These are phyloP conservation scores for Vitis rupestris DNA, from an alignment of 164 flowering plant species.

Conservation along the genomic window DNA sequence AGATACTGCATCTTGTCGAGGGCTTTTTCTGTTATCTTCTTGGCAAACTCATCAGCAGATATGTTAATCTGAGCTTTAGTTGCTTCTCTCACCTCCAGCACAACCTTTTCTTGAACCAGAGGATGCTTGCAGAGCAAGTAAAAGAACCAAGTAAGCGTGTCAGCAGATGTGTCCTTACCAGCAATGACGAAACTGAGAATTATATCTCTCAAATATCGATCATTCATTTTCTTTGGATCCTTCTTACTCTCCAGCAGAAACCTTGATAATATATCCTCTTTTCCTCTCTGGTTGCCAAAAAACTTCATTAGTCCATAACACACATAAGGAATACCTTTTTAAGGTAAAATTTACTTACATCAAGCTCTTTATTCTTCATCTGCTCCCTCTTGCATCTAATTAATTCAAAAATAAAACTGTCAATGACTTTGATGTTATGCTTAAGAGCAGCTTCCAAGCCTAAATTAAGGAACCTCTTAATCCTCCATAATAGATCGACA, in stretches of 20 bases:
- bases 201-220: slow-evolving; percentile 50
- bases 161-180: slow-evolving; percentile 53
- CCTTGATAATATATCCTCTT: slow-evolving; percentile 54
- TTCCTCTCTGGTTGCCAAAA: slow-evolving; percentile 14
- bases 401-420: slow-evolving; percentile 26
- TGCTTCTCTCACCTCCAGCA: slow-evolving; percentile 31
- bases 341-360: slow-evolving; percentile 18
- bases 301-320: not conserved
- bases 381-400: slow-evolving; percentile 31
- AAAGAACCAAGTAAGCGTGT: slow-evolving; percentile 53
- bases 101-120: slow-evolving; percentile 43
- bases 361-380: slow-evolving; percentile 13
- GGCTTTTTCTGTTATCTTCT: slow-evolving; percentile 17
- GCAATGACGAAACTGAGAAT: slow-evolving; percentile 49
- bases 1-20: slow-evolving; percentile 35
- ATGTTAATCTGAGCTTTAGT: not conserved
- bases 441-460: slow-evolving; percentile 31
- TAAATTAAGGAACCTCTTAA: slow-evolving; percentile 30
- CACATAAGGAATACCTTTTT: not conserved
- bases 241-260: slow-evolving; percentile 42
- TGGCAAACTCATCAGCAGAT: slow-evolving; percentile 11
- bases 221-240: slow-evolving; percentile 37
- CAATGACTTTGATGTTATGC: slow-evolving; percentile 25
- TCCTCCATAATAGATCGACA: slow-evolving; percentile 29
- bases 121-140: slow-evolving; percentile 62